These are phyloP conservation scores for Leccinum uliginosum DNA, from an alignment of 768 basidiomycete species.

Conservation along the genomic window DNA sequence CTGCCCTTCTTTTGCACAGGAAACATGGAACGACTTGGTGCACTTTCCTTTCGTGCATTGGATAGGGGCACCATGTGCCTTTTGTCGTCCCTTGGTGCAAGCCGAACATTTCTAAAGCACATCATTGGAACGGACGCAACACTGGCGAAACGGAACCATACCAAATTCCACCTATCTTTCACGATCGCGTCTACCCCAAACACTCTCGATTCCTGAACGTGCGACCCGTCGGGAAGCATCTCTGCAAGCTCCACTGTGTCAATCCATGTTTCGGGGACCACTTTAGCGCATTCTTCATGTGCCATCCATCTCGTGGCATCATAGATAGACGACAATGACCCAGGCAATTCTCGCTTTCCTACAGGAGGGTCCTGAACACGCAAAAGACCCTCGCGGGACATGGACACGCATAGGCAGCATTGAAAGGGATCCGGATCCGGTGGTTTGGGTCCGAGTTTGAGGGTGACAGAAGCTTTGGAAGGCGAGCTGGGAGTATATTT, in stretches of 20 bases:
- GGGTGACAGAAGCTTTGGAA: slow-evolving; percentile 49
- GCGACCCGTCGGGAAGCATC: slow-evolving; percentile 28
- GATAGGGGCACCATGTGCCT: slow-evolving; percentile 75
- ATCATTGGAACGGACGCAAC: background rate
- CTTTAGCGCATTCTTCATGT: slow-evolving; percentile 73
- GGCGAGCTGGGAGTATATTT: slow-evolving; percentile 9
- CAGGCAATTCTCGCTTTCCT: slow-evolving; percentile 48
- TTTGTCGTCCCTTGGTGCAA: slow-evolving; percentile 65
- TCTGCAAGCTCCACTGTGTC: slow-evolving; percentile 53
- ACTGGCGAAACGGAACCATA: slow-evolving; percentile 35
- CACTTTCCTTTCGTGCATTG: slow-evolving; percentile 97
- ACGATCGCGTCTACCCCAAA: slow-evolving; percentile 87
- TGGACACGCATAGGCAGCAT: slow-evolving; percentile 66
- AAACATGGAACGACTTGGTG: slow-evolving; percentile 88
- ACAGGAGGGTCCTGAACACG: slow-evolving; percentile 66
- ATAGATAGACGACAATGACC: slow-evolving; percentile 25
- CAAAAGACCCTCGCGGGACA: slow-evolving; percentile 49
- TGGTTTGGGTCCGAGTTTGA: slow-evolving; percentile 65
- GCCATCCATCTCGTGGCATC: slow-evolving; percentile 57
- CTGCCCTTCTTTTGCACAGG: slow-evolving; percentile 65
- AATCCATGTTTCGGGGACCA: slow-evolving; percentile 91
- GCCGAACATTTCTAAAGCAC: slow-evolving; percentile 80
- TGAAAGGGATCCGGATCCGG: slow-evolving; percentile 54
- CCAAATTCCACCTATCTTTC: slow-evolving; percentile 90
- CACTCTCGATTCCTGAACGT: slow-evolving; percentile 48